Evolutionary conservation across 768 basidiomycete genomes (phyloP), one percentile per base, ranked within the genome.

Genomic region (Xerocomus potaroensis): DNA sequence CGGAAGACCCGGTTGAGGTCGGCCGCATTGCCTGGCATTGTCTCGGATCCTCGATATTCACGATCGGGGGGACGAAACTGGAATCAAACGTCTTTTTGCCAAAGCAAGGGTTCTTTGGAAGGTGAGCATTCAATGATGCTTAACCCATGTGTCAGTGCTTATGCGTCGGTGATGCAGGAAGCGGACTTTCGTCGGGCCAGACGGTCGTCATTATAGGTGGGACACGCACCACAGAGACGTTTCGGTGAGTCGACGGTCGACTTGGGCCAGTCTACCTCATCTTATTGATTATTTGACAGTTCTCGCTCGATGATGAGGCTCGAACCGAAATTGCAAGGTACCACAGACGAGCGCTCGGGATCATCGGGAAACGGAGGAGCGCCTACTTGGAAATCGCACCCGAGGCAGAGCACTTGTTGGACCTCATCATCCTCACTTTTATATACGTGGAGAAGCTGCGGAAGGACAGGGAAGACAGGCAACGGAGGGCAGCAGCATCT

Each of bases 181-280:
- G 19, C 54, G 58, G 22, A 56, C 61, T 1, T 71, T 71, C 45
- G 59, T 41, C 4, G 70, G 62, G 0, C 62, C 52, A 1, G 69
- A 70, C 33, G 66, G 62, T 5, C 61, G 47, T 21, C 53, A 47
- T 35, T 70, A 69, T 32, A 55, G 58, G 37, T 71, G 70, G 70
- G 51, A 55, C 9, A 49, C 68, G 41, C 1, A 48, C 16, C 1
- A 1, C 2, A 19, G 41, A 11, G 36, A 45, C 14, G 59, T 60
- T 8, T 43, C 26, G 48, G 52, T 64, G 4, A 16, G 12, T 19
- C 10, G 0, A 29, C 23, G 49, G 41, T 33, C n/a, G 8, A 1
- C 29, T 34, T 18, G 8, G 10, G 7, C 24, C 31, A 9, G 16
- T 30, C 33, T 22, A 21, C 45, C 29, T 45, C 1, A 7, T 49